Conservation (phyloP, 768 basidiomycete genomes). For the Cytidiella melzeri region DNA sequence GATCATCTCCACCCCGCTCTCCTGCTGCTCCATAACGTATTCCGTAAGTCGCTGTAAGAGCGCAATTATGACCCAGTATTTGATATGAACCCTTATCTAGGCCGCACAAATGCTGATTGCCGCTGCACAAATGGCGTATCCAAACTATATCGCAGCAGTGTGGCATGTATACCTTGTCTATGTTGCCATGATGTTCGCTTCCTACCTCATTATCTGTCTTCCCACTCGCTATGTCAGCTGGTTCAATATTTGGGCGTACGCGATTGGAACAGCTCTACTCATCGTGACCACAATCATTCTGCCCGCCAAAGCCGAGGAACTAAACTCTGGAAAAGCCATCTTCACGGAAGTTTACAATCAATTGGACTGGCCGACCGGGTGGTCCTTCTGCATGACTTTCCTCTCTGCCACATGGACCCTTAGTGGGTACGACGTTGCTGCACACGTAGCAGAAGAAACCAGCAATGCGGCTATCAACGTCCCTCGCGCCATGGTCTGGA, state of each 20-base stretch:
- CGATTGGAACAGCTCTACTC: slow-evolving; percentile 11
- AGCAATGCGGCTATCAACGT: slow-evolving; percentile 12
- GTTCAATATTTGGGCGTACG: slow-evolving; percentile 18
- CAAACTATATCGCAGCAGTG: slow-evolving; percentile 7
- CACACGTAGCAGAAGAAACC: slow-evolving; percentile 18
- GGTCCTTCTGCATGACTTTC: slow-evolving; percentile 18
- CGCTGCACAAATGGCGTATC: slow-evolving; percentile 11
- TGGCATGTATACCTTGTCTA: slow-evolving; percentile 18
- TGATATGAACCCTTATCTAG: not conserved
- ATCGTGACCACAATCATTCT: slow-evolving; percentile 10
- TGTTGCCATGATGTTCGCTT: slow-evolving; percentile 15
- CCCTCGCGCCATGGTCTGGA: slow-evolving; percentile 16
- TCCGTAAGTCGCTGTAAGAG: slow-evolving; percentile 5
- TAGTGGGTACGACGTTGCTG: slow-evolving; percentile 15
- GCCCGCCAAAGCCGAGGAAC: slow-evolving; percentile 5
- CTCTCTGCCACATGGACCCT: slow-evolving; percentile 15
- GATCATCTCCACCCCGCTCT: slow-evolving; percentile 16
- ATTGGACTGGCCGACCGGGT: slow-evolving; percentile 14
- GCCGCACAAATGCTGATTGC: slow-evolving; percentile 15
- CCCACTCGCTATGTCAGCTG: slow-evolving; percentile 15
- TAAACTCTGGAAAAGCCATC: slow-evolving; percentile 12
- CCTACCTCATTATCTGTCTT: slow-evolving; percentile 16
- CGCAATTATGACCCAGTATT: not conserved
- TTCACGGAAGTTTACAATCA: slow-evolving; percentile 14
- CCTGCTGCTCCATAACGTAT: slow-evolving; percentile 17